Evolutionary conservation across 1,284 basidiomycete species (phyloP), one percentile per base, ranked within the genome.

Genomic region (Microbotryum scabiosae): DNA sequence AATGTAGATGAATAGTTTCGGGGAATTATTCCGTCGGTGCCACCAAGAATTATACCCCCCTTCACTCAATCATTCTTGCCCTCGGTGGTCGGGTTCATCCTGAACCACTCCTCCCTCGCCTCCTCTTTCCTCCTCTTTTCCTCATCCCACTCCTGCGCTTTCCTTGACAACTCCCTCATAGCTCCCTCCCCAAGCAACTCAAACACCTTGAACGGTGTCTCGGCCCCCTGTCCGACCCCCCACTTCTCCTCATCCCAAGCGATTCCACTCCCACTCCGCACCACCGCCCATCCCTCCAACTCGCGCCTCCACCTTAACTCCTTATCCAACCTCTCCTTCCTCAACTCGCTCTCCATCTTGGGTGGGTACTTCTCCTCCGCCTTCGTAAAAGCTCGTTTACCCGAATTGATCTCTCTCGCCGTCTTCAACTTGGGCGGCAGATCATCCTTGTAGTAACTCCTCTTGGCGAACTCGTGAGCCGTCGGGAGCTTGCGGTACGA

Each of bases 331-430:
- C 70, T 57, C 55, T 72, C 67, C 60, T 63, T 63, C 20, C 67
- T 49, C 51, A 72, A 50, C 59, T 71, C 66, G 30, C 52, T 54
- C 76, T 97, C 90, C 2, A 86, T 91, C 44, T 84, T 84, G 7
- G 92, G 89, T 3, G 90, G 88, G 69, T 88, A 84, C 49, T 81
- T 81, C 62, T 78, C 75, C 76, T 97, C 93, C 60, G 88, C 86
- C 72, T 87, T 87, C 8, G 88, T 93, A 20, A 86, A 84, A 71
- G 92, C 87, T n/a, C 91, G 81, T 49, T 82, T 82, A 2, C 89
- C 85, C 6, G 83, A 80, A 4, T 86, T 83, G 25, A 96, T 80
- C 48, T 83, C 85, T 16, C 93, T 83, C 8, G 90, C 88, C 4
- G 80, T 82, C 49, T 80, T 79, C n/a, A 98, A 78, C 70, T 84